These are phyloP conservation scores for Starmerella floris DNA, from an alignment of 805 yeast species.

Conservation along the genomic window DNA sequence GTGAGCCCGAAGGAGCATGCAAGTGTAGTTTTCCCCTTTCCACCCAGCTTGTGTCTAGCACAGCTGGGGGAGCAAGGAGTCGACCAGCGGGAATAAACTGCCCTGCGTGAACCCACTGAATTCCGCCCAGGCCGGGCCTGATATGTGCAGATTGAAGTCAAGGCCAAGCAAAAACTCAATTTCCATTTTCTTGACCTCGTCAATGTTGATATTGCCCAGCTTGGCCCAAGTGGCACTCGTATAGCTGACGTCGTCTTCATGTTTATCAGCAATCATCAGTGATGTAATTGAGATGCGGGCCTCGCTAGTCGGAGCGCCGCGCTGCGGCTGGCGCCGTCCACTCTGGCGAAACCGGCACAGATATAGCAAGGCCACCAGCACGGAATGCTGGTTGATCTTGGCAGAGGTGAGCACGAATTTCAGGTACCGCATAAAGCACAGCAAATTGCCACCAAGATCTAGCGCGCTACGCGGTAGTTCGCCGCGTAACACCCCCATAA, in stretches of 20 bases:
- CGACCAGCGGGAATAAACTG: constrained; percentile 7
- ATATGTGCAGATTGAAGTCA: constrained; percentile 42
- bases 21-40: no score
- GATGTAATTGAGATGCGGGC: constrained; percentile 41
- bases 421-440: constrained; percentile 23
- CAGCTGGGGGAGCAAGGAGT: no score
- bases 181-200: constrained; percentile 50
- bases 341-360: constrained; percentile 23
- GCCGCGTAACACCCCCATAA: background rate
- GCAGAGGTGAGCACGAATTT: constrained; percentile 23
- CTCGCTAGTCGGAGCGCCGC: constrained; percentile 26
- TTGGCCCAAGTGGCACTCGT: constrained; percentile 85
- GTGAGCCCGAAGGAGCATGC: no score
- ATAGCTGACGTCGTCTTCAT: constrained; percentile 85
- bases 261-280: constrained; percentile 73
- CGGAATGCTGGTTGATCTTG: constrained; percentile 24
- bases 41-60: no score
- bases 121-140: constrained; percentile 23
- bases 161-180: constrained; percentile 48
- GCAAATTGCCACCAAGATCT: background rate
- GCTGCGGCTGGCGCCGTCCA: constrained; percentile 19
- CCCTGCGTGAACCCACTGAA: constrained; percentile 16
- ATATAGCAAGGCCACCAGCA: constrained; percentile 27
- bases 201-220: constrained; percentile 59
- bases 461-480: background rate